Conservation (phyloP, 371 early-diverging fungal genomes). For the Blyttiomyces sp. region DNA sequence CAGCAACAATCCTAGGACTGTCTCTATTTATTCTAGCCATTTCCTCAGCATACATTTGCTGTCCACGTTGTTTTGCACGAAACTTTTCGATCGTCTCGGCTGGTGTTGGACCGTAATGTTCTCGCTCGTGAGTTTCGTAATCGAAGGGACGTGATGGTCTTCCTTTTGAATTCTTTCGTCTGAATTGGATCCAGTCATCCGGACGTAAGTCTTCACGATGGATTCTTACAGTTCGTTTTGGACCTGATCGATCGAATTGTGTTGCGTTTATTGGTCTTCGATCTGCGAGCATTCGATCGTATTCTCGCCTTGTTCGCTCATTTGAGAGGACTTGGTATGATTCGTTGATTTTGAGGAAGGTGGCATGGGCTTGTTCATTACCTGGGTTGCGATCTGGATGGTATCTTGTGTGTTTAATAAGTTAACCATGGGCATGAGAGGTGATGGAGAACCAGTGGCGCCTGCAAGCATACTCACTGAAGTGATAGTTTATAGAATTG, state of each 20-base stretch:
- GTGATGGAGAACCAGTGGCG: too few species aligned
- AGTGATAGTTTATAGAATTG: slow-evolving; percentile 82
- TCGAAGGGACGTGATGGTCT: slow-evolving; percentile 28
- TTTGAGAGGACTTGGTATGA: slow-evolving; percentile 80
- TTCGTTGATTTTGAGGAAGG: slow-evolving; percentile 78
- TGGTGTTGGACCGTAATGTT: slow-evolving; percentile 26
- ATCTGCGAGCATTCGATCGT: slow-evolving; percentile 54
- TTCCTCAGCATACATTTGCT: slow-evolving; percentile 10
- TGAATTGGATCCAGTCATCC: slow-evolving; percentile 45
- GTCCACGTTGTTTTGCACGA: neutral
- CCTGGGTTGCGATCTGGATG: slow-evolving; percentile 75
- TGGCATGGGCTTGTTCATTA: slow-evolving; percentile 58
- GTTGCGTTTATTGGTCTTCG: neutral
- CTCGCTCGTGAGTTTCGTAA: slow-evolving; percentile 27
- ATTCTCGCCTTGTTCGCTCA: slow-evolving; percentile 67
- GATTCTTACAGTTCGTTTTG: slow-evolving; percentile 4
- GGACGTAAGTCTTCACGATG: slow-evolving; percentile 21
- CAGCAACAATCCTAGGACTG: slow-evolving; percentile 5
- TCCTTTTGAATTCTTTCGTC: slow-evolving; percentile 9
- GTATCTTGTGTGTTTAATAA: slow-evolving; percentile 37
- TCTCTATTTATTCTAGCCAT: slow-evolving; percentile 2
- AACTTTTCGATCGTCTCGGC: slow-evolving; percentile 10
- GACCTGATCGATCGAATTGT: neutral
- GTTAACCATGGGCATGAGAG: neutral
- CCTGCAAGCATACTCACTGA: too few species aligned